These are phyloP conservation scores for Mucor sp. DNA, from an alignment of 371 early-diverging fungal species.

Conservation along the genomic window DNA sequence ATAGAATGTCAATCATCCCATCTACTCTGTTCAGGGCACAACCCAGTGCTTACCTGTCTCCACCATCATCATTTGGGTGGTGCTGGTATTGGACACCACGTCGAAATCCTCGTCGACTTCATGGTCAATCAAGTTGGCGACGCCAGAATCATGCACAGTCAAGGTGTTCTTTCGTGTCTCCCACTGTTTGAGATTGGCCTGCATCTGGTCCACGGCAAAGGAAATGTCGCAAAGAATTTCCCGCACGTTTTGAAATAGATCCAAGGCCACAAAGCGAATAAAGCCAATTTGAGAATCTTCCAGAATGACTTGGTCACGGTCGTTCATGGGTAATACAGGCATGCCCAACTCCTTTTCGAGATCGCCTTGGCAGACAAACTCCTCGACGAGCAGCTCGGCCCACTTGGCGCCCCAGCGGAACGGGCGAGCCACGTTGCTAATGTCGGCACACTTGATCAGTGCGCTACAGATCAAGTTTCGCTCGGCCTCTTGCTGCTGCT, in stretches of 20 bases:
- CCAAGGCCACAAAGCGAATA: slow-evolving; percentile 69
- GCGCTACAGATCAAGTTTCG: slow-evolving; percentile 63
- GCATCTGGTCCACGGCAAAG: slow-evolving; percentile 46
- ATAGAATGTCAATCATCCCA: background rate
- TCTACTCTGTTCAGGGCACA: too few relatives aligned
- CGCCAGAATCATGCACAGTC: slow-evolving; percentile 7
- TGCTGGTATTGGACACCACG: slow-evolving; percentile 1
- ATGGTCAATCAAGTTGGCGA: background rate
- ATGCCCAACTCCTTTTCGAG: slow-evolving; percentile 63
- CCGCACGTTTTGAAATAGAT: slow-evolving; percentile 60
- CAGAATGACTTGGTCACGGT: slow-evolving; percentile 50
- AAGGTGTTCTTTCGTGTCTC: slow-evolving; percentile 19
- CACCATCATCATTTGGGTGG: slow-evolving; percentile 8
- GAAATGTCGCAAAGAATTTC: slow-evolving; percentile 26
- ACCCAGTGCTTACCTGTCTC: slow-evolving; percentile 1
- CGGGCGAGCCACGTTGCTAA: slow-evolving; percentile 72
- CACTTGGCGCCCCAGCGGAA: slow-evolving; percentile 58
- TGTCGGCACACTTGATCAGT: slow-evolving; percentile 86
- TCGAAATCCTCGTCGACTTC: slow-evolving; percentile 6
- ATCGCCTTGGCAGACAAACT: slow-evolving; percentile 67
- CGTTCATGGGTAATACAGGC: slow-evolving; percentile 55
- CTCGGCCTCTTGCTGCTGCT: slow-evolving; percentile 39
- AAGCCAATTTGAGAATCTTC: slow-evolving; percentile 72
- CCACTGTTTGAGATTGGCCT: slow-evolving; percentile 42
- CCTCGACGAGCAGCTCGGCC: slow-evolving; percentile 60